Percentiles rank a stretch among this genome's conserved stretches.
phyloP scores from a whole-genome alignment of 208 protist genomes.

The Trypanosoma lewisi region DNA sequence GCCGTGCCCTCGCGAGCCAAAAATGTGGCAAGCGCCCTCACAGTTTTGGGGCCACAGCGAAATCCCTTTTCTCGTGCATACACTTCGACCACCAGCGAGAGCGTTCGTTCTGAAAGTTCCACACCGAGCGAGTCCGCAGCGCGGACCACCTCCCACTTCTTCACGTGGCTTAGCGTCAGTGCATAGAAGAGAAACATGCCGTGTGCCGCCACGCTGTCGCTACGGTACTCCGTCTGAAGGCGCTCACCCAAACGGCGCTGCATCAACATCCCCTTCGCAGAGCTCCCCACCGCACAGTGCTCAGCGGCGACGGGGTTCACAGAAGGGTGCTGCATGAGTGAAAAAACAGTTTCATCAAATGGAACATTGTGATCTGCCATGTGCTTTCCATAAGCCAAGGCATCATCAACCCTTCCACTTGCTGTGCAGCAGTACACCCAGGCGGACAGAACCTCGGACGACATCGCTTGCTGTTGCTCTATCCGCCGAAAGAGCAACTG shows the following conservation, averaged over 20 bases:
- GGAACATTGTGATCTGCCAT: conserved; percentile 48
- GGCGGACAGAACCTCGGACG: conserved; percentile 50
- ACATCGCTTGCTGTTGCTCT: conserved; percentile 73
- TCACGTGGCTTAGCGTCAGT: conserved; percentile 66
- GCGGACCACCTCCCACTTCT: conserved; percentile 81
- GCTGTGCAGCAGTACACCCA: conserved; percentile 75
- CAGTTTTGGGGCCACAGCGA: conserved; percentile 66
- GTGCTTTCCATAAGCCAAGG: conserved; percentile 42
- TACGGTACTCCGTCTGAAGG: conserved; percentile 20
- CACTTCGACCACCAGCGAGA: conserved; percentile 47
- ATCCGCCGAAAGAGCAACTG: conserved; percentile 60
- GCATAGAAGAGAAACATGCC: conserved; percentile 83
- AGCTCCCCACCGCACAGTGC: conserved; percentile 29
- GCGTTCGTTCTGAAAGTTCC: conserved; percentile 49
- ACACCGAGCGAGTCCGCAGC: conserved; percentile 16
- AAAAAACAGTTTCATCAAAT: conserved; percentile 73
- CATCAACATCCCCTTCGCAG: conserved; percentile 61
- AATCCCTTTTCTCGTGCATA: conserved; percentile 67
- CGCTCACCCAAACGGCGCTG: conserved; percentile 62
- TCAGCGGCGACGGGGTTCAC: conserved; percentile 38
- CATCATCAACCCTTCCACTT: conserved; percentile 48
- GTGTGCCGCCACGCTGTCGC: conserved; percentile 51
- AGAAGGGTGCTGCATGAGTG: conserved; percentile 74
- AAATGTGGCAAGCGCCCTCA: conserved; percentile 43
- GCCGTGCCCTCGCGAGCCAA: conserved; percentile 29